Base-by-base conservation (phyloP, 129 eudicot genomes). In the Kitagawia praeruptora region DNA sequence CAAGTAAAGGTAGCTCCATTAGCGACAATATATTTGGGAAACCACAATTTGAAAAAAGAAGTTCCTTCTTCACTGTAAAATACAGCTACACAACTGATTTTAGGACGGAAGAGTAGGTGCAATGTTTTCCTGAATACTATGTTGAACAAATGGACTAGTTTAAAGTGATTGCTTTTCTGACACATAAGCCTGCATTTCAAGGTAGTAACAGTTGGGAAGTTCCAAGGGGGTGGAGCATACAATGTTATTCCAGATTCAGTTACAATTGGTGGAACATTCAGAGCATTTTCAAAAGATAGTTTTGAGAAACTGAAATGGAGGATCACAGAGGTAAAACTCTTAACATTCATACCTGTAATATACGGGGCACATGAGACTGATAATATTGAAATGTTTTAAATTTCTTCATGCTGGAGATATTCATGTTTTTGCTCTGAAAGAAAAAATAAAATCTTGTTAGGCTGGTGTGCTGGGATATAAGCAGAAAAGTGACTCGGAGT, bases 121-220 rank as follows among this genome's bases (percentile, higher is more conserved):
- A 39, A 37, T 70, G 6, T 70, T 70, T 70, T 70, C 45, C 45
- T 15, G 11, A 70, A 19, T 38, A 1, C 6, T 37, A 38, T 39
- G 37, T 34, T 34, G 45, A 39, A 16, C 46, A 70, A 12, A 70
- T 31, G 16, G 42, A 69, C n/a, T 39, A 37, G 44, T 8, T 27
- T 31, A 6, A 39, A 67, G 4, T 31, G 21, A 27, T 8, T 42
- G 37, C 77, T 12, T n/a, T 44, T 31, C 31, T 21, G 34, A 66
- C 58, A 5, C 39, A 71, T 45, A 75, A 18, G 27, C 42, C 56
- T 44, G 41, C 38, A 47, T 76, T 39, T 76, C 56, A 87, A 91
- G 96, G 96, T 91, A 5, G 93, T 91, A 47, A 91, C 91, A 16
- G 80, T 91, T 37, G 91, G 85, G 61, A 86, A 85, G 75, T 88